Evolutionary conservation across 805 yeast genomes (phyloP), one percentile per base, ranked within the genome.

Genomic region (Phaffomyces antillensis): DNA sequence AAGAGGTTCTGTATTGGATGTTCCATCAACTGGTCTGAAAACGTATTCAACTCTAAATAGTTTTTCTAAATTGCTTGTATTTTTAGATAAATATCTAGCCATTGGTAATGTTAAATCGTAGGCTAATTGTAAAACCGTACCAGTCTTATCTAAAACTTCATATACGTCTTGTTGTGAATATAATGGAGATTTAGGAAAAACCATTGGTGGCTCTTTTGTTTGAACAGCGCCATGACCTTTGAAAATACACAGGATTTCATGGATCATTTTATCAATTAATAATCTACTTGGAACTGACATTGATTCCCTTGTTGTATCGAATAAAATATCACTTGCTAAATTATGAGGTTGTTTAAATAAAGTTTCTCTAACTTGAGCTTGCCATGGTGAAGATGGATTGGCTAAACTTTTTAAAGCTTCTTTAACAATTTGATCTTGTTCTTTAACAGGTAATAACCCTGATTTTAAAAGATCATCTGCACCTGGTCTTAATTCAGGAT

Each of bases 321-420:
- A 93, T 48, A 93, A 68, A 13, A 88, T 76, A 61, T 88, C 96
- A 52, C 83, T 81, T 0, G 96, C 96, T 47, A 86, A 72, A 62
- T 83, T 82, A 55, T 88, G 83, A 0, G 96, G 89, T 54, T 87
- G 95, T 15, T 85, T 73, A 62, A 93, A 93, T 32, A 93, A 66
- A 0, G 93, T 84, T 43, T 83, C 85, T 57, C 96, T 75, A 0
- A 93, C 96, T 61, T 89, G 95, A 51, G 81, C 86, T 52, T 90
- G 93, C 95, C 96, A 89, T 1, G 96, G 90, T 0, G 96, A 86
- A 0, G 93, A 80, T 0, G 96, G 91, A 60, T 89, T 90, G 0
- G 96, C 84, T 46, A 93, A 65, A 26, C 89, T 86, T 52, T 81
- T 79, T 51, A 93, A 68, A 0, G 96, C 96, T 56, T 89, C 96